These are phyloP conservation scores for Leptoxyphium fumago DNA, from an alignment of 2,329 filamentous ascomycete genomes.

Conservation along the genomic window DNA sequence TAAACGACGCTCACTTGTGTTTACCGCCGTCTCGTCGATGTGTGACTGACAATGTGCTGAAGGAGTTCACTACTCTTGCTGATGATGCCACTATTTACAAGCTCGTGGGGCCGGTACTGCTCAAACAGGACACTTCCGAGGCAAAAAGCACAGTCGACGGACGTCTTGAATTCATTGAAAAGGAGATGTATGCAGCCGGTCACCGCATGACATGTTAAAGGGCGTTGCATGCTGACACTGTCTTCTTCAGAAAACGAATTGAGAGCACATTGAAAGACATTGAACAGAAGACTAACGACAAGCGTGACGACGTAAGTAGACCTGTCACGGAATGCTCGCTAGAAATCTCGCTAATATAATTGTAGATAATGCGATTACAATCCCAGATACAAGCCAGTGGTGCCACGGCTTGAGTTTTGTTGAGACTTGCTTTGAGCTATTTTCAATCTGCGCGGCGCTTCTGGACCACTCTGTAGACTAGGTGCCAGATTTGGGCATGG, in stretches of 20 bases:
- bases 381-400: no score
- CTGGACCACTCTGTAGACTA: no score
- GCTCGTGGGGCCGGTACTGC: slow-evolving; percentile 74
- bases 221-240: slow-evolving; percentile 1
- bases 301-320: slow-evolving; percentile 47
- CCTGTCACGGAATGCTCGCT: no score
- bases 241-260: slow-evolving; percentile 41
- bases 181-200: slow-evolving; percentile 62
- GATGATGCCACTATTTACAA: slow-evolving; percentile 90
- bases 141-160: slow-evolving; percentile 84
- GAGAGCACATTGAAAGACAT: slow-evolving; percentile 51
- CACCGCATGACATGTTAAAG: background rate
- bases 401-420: no score
- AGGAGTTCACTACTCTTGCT: slow-evolving; percentile 71
- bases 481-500: no score
- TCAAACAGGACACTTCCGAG: slow-evolving; percentile 89
- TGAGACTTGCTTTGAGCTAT: no score
- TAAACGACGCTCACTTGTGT: slow-evolving; percentile 21
- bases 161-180: slow-evolving; percentile 78
- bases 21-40: slow-evolving; percentile 2
- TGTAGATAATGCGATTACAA: no score
- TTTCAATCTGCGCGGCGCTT: no score
- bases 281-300: slow-evolving; percentile 49
- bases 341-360: no score
- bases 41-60: slow-evolving; percentile 1